Base-by-base conservation (phyloP, 78 protist genomes). In the Chrysochromulina tobinii region DNA sequence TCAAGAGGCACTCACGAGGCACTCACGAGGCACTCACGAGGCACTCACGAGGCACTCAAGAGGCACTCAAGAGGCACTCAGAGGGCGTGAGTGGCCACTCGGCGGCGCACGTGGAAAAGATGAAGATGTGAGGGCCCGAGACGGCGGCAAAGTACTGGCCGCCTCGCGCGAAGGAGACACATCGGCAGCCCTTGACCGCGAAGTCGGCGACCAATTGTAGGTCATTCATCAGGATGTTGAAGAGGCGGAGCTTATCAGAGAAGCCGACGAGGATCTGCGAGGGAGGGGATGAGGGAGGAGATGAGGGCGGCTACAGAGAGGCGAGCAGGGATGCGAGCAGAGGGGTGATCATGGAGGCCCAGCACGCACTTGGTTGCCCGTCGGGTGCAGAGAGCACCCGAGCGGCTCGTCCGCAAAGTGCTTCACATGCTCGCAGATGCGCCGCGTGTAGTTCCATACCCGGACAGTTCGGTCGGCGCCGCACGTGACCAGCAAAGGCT, bases 401-500 rank as follows among this genome's bases (percentile, higher is more conserved):
- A 61, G 6, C 55, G 87, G 61, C 57, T 79, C 93, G n/a, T 68
- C 90, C 15, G 21, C 81, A 18, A 68, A 66, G 48, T 55, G 21
- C 9, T 64, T 64, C 38, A 25, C 90, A 0, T 61, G 67, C 55
- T 14, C 57, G 81, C 81, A 48, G 20, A 48, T 1, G 0, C 15
- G 20, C 27, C 6, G 4, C 21, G 51, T n/a, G 88, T 91, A 91
- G 89, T 81, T 67, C 93, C 93, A 91, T 25, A 91, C 21, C 25
- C 93, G 87, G 54, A 91, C 89, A 9, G 55, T 50, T 61, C 87
- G 20, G 64, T 91, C 93, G 7, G 81, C 89, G 8, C 81, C 51
- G 88, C 93, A 91, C 38, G 89, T 91, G n/a, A 59, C 93, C 23
- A 50, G 23, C 12, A 91, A 75, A 23, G 93, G 93, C 81, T 91